Conservation (phyloP, 495 filamentous ascomycete genomes). For the Aspergillus ostianus region DNA sequence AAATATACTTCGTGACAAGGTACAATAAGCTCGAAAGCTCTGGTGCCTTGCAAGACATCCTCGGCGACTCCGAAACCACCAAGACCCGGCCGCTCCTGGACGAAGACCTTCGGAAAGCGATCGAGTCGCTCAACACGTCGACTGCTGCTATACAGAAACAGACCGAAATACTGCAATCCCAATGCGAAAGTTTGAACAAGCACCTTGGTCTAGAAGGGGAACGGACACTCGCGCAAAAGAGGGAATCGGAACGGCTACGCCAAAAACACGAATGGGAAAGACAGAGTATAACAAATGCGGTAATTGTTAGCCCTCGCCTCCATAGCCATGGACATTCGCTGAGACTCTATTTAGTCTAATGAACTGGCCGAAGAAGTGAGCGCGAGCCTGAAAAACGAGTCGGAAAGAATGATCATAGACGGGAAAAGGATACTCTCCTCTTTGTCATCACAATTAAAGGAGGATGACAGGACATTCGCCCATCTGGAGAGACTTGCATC, state of each 20-base stretch:
- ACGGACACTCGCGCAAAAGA: slow-evolving; percentile 22
- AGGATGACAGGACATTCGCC: slow-evolving; percentile 37
- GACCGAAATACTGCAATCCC: slow-evolving; percentile 28
- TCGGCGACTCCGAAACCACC: slow-evolving; percentile 24
- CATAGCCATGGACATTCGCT: slow-evolving; percentile 15
- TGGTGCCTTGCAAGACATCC: slow-evolving; percentile 28
- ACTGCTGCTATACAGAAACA: slow-evolving; percentile 38
- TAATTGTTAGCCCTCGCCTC: slow-evolving; percentile 16
- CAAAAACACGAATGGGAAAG: slow-evolving; percentile 39
- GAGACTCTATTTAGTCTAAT: slow-evolving; percentile 30
- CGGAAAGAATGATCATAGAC: slow-evolving; percentile 32
- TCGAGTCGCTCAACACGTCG: slow-evolving; percentile 35
- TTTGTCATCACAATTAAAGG: slow-evolving; percentile 36
- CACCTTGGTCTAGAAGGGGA: slow-evolving; percentile 26
- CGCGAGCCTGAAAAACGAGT: slow-evolving; percentile 26
- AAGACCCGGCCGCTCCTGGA: slow-evolving; percentile 41
- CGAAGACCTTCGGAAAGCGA: slow-evolving; percentile 38
- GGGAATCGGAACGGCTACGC: slow-evolving; percentile 31
- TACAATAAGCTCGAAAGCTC: slow-evolving; percentile 34
- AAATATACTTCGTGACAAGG: slow-evolving; percentile 16
- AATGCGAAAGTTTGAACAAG: slow-evolving; percentile 31
- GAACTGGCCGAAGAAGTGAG: slow-evolving; percentile 36
- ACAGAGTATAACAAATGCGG: slow-evolving; percentile 35
- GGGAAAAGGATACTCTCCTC: slow-evolving; percentile 37
- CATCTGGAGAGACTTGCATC: slow-evolving; percentile 29